Percentiles rank a stretch among this genome's conserved stretches.
phyloP scores from a whole-genome alignment of 192 early-diverging fungal species.

The Chytriomyces hyalinus region DNA sequence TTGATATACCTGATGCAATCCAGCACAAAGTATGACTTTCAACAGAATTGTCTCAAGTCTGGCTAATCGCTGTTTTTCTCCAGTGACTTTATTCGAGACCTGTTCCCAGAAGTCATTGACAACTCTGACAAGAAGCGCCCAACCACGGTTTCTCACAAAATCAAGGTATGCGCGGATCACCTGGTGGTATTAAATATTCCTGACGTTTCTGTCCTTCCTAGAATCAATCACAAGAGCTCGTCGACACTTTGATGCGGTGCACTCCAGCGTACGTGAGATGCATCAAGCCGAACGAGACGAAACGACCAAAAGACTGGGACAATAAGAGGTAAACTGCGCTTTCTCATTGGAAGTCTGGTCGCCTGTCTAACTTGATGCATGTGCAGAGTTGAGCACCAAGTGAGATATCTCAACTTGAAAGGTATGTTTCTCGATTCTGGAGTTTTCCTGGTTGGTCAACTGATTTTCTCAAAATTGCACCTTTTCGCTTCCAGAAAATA shows the following conservation, averaged over 20 bases:
- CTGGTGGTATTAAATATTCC: neutral
- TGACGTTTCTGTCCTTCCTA: slow-evolving; percentile 1
- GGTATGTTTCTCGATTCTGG: neutral
- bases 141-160: slow-evolving; percentile 95
- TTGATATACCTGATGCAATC: slow-evolving; percentile 85
- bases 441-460: neutral
- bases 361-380: neutral
- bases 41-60: neutral
- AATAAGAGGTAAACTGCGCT: slow-evolving; percentile 55
- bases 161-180: slow-evolving; percentile 69
- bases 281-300: slow-evolving; percentile 98
- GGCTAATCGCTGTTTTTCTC: slow-evolving; percentile 10
- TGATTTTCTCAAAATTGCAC: neutral
- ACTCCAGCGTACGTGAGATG: slow-evolving; percentile 91
- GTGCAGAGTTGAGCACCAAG: slow-evolving; percentile 89
- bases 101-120: slow-evolving; percentile 94
- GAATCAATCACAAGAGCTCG: slow-evolving; percentile 76
- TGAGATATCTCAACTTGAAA: slow-evolving; percentile 93
- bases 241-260: slow-evolving; percentile 92
- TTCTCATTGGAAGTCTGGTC: neutral
- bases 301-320: slow-evolving; percentile 90
- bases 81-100: slow-evolving; percentile 74
- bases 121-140: slow-evolving; percentile 92
- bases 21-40: slow-evolving; percentile 52
- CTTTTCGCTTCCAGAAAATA: slow-evolving; percentile 72